Conservation (phyloP, 2,329 filamentous ascomycete species). For the Exserohilum turcica region DNA sequence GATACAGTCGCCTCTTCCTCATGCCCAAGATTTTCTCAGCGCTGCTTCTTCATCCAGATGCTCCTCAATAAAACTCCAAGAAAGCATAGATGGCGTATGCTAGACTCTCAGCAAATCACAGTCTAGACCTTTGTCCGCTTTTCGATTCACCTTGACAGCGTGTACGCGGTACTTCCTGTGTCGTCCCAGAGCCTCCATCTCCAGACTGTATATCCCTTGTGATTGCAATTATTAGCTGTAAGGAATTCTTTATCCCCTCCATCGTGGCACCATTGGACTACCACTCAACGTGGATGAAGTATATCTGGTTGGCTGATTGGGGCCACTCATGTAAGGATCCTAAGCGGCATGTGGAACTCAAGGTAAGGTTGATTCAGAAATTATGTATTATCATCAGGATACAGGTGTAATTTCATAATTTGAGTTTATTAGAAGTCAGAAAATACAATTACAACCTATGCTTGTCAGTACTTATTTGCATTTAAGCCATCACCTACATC, state of each 20-base stretch:
- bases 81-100: not conserved
- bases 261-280: conserved; percentile 32
- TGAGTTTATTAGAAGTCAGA: not conserved
- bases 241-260: conserved; percentile 17
- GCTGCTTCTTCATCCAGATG: not conserved
- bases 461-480: not conserved
- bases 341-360: conserved; percentile 37
- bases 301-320: conserved; percentile 24
- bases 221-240: conserved; percentile 12
- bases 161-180: conserved; percentile 38
- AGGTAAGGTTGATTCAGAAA: conserved; percentile 40
- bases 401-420: not conserved
- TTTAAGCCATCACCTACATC: not conserved
- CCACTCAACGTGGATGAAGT: conserved; percentile 38
- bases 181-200: conserved; percentile 42
- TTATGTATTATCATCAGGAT: conserved; percentile 21
- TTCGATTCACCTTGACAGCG: conserved; percentile 21
- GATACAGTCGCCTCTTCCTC: conserved; percentile 34
- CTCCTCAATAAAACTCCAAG: not conserved
- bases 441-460: not conserved
- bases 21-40: conserved; percentile 7
- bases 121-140: conserved; percentile 15
- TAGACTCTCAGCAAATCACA: conserved; percentile 16
- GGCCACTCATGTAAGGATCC: conserved; percentile 32
- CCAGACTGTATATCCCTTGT: conserved; percentile 40